Evolutionary conservation across 2,329 filamentous ascomycete species (phyloP).

Genomic region (Shiraia sp.): DNA sequence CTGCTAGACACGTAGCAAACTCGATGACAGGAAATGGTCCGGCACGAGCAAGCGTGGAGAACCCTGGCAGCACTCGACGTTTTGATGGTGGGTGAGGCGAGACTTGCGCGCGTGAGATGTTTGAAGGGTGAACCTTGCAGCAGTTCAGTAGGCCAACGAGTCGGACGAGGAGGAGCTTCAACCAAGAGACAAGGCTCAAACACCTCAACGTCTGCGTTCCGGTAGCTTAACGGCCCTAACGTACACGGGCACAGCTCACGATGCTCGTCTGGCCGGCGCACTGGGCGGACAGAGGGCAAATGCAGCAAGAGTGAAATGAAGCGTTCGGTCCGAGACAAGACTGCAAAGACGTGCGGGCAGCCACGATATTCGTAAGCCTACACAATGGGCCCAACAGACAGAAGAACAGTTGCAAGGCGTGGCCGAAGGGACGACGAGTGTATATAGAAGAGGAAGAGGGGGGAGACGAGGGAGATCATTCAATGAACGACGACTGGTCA

Average conservation of each 20-base stretch:
- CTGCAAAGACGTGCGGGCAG: constrained; percentile 28
- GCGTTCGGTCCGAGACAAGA: constrained; percentile 42
- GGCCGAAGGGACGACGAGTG: constrained; percentile 21
- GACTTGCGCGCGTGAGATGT: constrained; percentile 30
- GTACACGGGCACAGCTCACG: constrained; percentile 34
- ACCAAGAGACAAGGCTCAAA: constrained; percentile 41
- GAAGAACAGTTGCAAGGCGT: constrained; percentile 23
- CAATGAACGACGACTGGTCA: constrained; percentile 23
- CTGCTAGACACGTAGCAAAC: constrained; percentile 36
- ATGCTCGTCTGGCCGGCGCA: constrained; percentile 27
- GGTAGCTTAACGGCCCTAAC: constrained; percentile 38
- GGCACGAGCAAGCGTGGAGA: constrained; percentile 42
- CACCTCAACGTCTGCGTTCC: constrained; percentile 37
- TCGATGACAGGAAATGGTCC: constrained; percentile 34
- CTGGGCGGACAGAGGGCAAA: constrained; percentile 34
- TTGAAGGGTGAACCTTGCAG: constrained; percentile 44
- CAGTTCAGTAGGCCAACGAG: constrained; percentile 34
- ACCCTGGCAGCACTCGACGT: constrained; percentile 27
- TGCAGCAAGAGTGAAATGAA: constrained; percentile 36
- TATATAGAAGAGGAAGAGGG: constrained; percentile 28
- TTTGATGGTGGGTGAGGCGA: constrained; percentile 28
- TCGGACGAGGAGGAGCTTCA: constrained; percentile 23
- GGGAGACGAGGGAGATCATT: constrained; percentile 15
- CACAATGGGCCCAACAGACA: constrained; percentile 25
- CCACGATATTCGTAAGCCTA: constrained; percentile 35